Percentiles rank a stretch among this genome's conserved stretches.
Evolutionary conservation across 495 filamentous ascomycete genomes (phyloP).

Genomic region (Acidomyces sp.): DNA sequence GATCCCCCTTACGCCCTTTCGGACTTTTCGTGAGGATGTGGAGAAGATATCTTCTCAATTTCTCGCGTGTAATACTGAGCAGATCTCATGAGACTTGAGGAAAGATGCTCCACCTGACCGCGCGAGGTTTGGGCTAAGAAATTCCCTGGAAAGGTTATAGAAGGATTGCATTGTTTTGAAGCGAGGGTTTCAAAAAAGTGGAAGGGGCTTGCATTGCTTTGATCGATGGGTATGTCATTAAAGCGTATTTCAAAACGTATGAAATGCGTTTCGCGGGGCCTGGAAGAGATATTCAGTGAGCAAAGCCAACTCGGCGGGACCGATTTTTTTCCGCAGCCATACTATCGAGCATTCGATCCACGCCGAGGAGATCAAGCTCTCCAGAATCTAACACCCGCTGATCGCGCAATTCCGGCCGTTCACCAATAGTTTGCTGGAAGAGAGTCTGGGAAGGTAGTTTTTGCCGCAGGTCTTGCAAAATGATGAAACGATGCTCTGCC

Average conservation of each 20-base stretch:
- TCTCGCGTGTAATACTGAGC: slow-evolving; percentile 29
- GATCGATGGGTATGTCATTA: too few relatives aligned
- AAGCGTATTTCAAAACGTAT: slow-evolving; percentile 11
- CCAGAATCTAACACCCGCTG: slow-evolving; percentile 25
- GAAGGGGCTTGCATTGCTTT: too few relatives aligned
- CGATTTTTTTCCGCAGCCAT: slow-evolving; percentile 19
- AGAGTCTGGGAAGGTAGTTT: background rate
- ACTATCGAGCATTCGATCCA: slow-evolving; percentile 28
- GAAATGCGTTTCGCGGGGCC: too few relatives aligned
- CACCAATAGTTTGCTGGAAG: slow-evolving; percentile 2
- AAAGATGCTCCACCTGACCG: slow-evolving; percentile 26
- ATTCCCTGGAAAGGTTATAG: too few relatives aligned
- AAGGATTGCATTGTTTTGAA: too few relatives aligned
- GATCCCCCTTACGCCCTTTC: slow-evolving; percentile 9
- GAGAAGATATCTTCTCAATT: slow-evolving; percentile 11
- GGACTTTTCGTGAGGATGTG: slow-evolving; percentile 13
- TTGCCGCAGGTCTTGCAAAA: slow-evolving; percentile 16
- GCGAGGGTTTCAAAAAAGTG: too few relatives aligned
- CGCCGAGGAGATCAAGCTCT: slow-evolving; percentile 30
- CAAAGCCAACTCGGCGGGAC: slow-evolving; percentile 27
- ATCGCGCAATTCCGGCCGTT: slow-evolving; percentile 12
- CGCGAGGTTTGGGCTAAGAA: slow-evolving; percentile 19
- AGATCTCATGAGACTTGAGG: slow-evolving; percentile 23
- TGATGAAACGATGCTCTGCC: slow-evolving; percentile 27
- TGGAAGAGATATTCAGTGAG: slow-evolving; percentile 11